Evolutionary conservation across 164 flowering plant species (phyloP).

Genomic region (Magnolia sinica): DNA sequence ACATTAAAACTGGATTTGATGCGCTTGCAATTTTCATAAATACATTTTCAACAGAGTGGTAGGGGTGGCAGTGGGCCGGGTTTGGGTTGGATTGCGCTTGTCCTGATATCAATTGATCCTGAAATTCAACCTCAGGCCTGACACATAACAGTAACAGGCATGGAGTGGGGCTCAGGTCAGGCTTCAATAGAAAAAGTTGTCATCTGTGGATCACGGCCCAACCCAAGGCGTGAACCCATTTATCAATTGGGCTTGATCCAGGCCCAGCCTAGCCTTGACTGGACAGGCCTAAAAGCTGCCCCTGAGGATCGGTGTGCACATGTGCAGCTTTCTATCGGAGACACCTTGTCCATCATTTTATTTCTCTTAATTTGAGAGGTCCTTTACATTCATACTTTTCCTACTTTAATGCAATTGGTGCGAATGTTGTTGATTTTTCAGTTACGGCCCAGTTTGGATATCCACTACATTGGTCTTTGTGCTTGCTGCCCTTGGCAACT

Average conservation of each 20-base stretch:
- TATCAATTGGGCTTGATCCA: too few species aligned
- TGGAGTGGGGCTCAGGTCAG: too few species aligned
- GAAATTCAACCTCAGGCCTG: too few species aligned
- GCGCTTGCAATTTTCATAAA: not conserved
- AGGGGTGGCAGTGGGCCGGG: too few species aligned
- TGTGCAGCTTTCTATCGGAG: not conserved
- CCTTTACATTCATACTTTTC: not conserved
- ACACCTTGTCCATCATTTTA: not conserved
- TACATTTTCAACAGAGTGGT: too few species aligned
- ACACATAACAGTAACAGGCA: too few species aligned
- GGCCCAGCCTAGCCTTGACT: too few species aligned
- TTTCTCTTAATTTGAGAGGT: not conserved
- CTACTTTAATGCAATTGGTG: not conserved
- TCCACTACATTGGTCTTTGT: conserved; percentile 83
- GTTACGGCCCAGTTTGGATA: conserved; percentile 94
- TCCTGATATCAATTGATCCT: too few species aligned
- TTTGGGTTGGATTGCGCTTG: too few species aligned
- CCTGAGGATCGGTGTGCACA: not conserved
- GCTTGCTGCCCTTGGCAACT: conserved; percentile 89
- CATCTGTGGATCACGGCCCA: too few species aligned
- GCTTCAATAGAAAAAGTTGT: too few species aligned
- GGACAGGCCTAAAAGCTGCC: not conserved
- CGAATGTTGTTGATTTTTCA: conserved; percentile 15
- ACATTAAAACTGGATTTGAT: not conserved
- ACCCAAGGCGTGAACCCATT: too few species aligned